Evolutionary conservation across 345 rosid genomes (phyloP), one percentile per base, ranked within the genome.

Genomic region (Aquilaria yunnanensis): DNA sequence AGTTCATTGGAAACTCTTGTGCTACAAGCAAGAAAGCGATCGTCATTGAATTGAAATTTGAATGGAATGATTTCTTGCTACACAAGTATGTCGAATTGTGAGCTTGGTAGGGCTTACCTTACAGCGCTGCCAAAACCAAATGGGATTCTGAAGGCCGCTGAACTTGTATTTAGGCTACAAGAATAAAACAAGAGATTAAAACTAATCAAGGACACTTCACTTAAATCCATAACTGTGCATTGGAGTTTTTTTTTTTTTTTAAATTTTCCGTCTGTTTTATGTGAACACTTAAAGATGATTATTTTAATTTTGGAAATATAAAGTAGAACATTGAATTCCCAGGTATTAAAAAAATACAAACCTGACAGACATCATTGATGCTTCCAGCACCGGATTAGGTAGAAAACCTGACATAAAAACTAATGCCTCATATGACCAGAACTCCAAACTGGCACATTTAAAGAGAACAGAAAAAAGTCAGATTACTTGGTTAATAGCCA

Each of bases 361-460:
- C 78, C 81, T 67, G 66, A 74, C 59, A 2, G 76, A 74, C 76
- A 68, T 74, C 78, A 78, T 63, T 23, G 82, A 74, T 14, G 68
- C 45, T 72, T 74, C 76, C 12, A 78, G 74, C 60, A 45, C 59
- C 14, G 76, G 82, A 74, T 74, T 78, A n/a, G 78, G 67, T 66
- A 74, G 77, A 32, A 78, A 57, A 54, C 74, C 74, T 9, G 76
- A 74, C 69, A 68, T 62, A 34, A 78, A 23, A 41, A 74, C 78
- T 61, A 71, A 41, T 57, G 60, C 59, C 62, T 74, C 78, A 6
- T 71, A 74, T 2, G 82, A 71, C 74, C 77, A 78, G 13, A 47
- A 60, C 41, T 74, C 78, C 61, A 74, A 54, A 72, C 78, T 74
- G 82, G 32, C n/a, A 59, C 8, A 65, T 46, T 34, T 30, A 6